Evolutionary conservation across 106 monocot genomes (phyloP), one percentile per base, ranked within the genome.

Genomic region (Phalaenopsis aphrodite): DNA sequence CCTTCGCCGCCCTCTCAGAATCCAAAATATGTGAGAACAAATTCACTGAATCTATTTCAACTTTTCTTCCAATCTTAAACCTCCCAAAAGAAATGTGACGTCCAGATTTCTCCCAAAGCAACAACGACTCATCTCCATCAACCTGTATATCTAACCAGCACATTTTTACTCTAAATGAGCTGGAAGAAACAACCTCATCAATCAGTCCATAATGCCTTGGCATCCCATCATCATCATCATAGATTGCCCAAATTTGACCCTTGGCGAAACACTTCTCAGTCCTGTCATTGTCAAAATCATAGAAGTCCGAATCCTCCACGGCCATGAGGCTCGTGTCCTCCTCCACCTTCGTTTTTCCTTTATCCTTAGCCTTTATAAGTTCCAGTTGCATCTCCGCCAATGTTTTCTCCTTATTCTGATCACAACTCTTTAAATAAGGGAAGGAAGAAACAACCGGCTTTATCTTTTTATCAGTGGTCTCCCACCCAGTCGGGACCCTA

Each of bases 301-400:
- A 94, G 64, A 98, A 98, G 82, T 98, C 98, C 0, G 94, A 94
- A 81, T 98, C 98, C 84, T 94, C 92, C 72, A 98, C 98, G 1
- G 82, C 84, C 92, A 98, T 93, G 5, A 89, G 71, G 42, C 84
- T 84, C 52, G 81, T 64, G 67, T 91, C 88, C 42, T 84, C 81
- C 58, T 77, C 80, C 68, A 81, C 47, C 24, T 55, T 48, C 46
- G 79, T 83, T 38, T 76, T 72, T 41, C 76, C n/a, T 57, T 84
- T 81, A 72, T 88, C 45, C 8, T 19, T 55, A 64, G 37, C 9
- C 74, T 75, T 79, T 4, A 79, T 17, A n/a, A 89, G 75, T 69
- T 89, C 89, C 78, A 73, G 18, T 81, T 93, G 93, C 37, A 91
- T 77, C 79, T 95, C 88, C 4, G 89, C 93, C 57, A 93, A 77